Evolutionary conservation across 768 basidiomycete genomes (phyloP), one percentile per base, ranked within the genome.

Genomic region (Kwoniella heveanensis): DNA sequence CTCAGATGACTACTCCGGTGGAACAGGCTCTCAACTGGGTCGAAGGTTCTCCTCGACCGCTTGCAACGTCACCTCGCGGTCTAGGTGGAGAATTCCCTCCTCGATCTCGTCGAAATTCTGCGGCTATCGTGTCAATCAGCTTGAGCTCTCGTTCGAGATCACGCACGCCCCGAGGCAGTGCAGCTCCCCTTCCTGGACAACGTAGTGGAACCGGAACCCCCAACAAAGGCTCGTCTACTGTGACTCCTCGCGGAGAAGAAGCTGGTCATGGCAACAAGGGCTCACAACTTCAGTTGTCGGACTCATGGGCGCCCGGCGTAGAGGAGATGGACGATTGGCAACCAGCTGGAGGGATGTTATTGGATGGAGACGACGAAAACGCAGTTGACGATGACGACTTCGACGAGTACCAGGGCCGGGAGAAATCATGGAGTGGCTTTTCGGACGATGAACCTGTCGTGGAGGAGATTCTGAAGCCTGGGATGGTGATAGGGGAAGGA

Each of bases 401-500:
- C 19, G 66, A 68, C 39, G 58, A 60, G 29, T 66, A 68, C 15
- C 64, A 69, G 17, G 67, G 68, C 44, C 58, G 60, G 19, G 66
- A 59, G 15, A 51, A 62, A 25, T 56, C 65, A 5, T 71, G 69
- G 65, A 64, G 49, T 26, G 63, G 60, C 17, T 39, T 48, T 22
- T 64, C 60, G n/a, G 67, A 68, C 24, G 67, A 55, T 25, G 47
- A 47, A 32, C 58, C 58, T 44, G 49, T 27, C 52, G 69, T 65
- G 7, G 67, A 72, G 52, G 76, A 74, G 56, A 66, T 78, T 21
- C 58, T 79, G 47, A 57, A 66, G 27, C 54, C 68, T 10, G 78
- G 76, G 2, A 72, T 72, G 65, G 32, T 76, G 12, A 76, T 79
- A 58, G 78, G 78, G 29, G 77, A 77, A 56, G 78, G 77, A n/a